Evolutionary conservation across 176 grass and related monocot species (phyloP).

Genomic region (Tillandsia leiboldiana): DNA sequence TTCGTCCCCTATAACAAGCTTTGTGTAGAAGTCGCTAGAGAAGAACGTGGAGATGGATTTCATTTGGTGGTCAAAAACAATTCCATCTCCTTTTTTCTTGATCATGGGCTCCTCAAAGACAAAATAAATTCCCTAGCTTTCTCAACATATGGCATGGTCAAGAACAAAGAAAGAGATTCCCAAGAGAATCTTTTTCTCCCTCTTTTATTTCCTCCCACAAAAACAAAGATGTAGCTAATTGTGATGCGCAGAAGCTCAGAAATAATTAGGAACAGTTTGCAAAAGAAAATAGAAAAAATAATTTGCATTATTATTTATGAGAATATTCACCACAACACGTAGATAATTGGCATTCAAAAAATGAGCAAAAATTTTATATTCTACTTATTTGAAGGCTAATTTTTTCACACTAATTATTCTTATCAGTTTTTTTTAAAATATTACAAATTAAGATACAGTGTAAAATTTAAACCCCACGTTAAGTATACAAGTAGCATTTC

Average conservation of each 20-base stretch:
- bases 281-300: background rate
- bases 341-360: no score
- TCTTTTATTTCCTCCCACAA: slow-evolving; percentile 4
- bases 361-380: no score
- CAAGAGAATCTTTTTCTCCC: background rate
- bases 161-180: slow-evolving; percentile 7
- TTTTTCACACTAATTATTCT: no score
- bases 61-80: background rate
- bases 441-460: no score
- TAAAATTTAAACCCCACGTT: no score
- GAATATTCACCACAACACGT: background rate
- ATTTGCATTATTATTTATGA: background rate
- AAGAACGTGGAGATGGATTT: background rate
- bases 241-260: background rate
- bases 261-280: background rate
- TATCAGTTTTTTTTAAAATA: no score
- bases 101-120: background rate
- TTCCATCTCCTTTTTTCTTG: background rate
- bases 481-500: no score
- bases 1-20: background rate
- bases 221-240: background rate
- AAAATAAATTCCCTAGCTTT: slow-evolving; percentile 2
- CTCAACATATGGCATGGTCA: background rate
- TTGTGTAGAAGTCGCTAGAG: background rate
- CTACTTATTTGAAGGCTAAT: no score